Conservation (phyloP, 2,329 filamentous ascomycete species). For the Didymella arachidicola region DNA sequence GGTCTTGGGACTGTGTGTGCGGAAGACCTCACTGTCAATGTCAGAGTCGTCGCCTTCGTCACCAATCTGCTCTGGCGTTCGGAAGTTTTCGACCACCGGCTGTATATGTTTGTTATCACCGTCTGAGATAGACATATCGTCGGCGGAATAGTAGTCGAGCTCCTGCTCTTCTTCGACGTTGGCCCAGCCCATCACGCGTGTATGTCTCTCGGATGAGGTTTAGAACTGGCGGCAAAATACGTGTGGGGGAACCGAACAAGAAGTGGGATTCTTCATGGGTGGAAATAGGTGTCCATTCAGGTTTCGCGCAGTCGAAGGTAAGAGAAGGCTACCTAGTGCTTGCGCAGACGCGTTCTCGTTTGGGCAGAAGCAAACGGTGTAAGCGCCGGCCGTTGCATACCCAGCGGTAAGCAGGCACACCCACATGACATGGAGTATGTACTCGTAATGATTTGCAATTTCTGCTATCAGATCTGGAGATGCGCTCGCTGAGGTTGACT, state of each 20-base stretch:
- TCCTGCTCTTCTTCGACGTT: slow-evolving; percentile 30
- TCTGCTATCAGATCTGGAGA: neutral
- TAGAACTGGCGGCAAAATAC: neutral
- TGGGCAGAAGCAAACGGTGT: slow-evolving; percentile 29
- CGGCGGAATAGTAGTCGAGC: slow-evolving; percentile 25
- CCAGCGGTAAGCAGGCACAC: slow-evolving; percentile 12
- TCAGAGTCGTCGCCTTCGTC: slow-evolving; percentile 30
- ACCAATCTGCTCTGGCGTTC: neutral
- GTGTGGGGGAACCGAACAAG: neutral
- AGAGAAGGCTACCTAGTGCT: slow-evolving; percentile 19
- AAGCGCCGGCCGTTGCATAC: slow-evolving; percentile 14
- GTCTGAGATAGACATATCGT: slow-evolving; percentile 18
- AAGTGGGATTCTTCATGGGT: neutral
- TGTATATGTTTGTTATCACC: slow-evolving; percentile 4
- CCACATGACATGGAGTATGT: rapidly evolving
- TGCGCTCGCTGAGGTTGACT: too few species aligned
- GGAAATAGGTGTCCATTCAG: neutral
- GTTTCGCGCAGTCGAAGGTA: slow-evolving; percentile 1
- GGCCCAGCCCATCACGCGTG: slow-evolving; percentile 30
- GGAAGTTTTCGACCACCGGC: neutral
- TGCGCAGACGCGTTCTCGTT: slow-evolving; percentile 19
- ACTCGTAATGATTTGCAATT: neutral
- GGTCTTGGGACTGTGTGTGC: slow-evolving; percentile 34
- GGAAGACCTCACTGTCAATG: slow-evolving; percentile 34
- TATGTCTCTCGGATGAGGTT: too few species aligned